Evolutionary conservation across 73 alveolate species (phyloP), one percentile per base, ranked within the genome.

Genomic region (Durusdinium trenchii): DNA sequence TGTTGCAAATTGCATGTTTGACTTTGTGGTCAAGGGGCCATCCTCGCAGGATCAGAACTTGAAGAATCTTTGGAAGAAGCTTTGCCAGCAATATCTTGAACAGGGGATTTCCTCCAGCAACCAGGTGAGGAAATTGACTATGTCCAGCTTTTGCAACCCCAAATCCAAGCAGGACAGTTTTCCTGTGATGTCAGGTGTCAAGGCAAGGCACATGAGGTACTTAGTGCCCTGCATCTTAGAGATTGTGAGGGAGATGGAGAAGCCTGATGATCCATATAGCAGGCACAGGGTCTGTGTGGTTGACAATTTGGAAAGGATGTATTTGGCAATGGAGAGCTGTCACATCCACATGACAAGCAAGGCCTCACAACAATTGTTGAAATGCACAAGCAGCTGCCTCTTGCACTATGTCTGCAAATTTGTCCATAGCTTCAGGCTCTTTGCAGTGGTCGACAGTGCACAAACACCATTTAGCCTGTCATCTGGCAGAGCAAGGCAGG

Each of bases 121-220:
- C 86, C 23, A 52, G 52, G 30, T 75, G 7, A 23, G 52, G 54
- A 40, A 12, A 52, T 52, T 75, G 86, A 64, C n/a, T n/a, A n/a
- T n/a, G 42, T 18, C 28, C 42, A 64, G 79, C 79, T 16, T 57
- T 57, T 57, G 69, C 69, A 69, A 26, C 43, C 82, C 82, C 36
- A 69, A 69, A 75, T 35, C n/a, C 50, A 75, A 75, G 54, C 36
- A 38, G 12, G 54, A n/a, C 35, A 14, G 14, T 14, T 78, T 78
- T 42, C 89, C 89, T 10, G 89, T 16, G 26, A 6, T 78, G 64
- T 6, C 42, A 43, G 89, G 89, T 42, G 40, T 78, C 64, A 78
- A 78, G 62, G 89, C 89, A 6, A 40, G 89, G 62, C 89, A 78
- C 6, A 42, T 78, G 45, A 42, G 89, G 30, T 78, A 78, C 62